phyloP scores from a whole-genome alignment of 2,329 filamentous ascomycete species.

The Xylaria sp. region DNA sequence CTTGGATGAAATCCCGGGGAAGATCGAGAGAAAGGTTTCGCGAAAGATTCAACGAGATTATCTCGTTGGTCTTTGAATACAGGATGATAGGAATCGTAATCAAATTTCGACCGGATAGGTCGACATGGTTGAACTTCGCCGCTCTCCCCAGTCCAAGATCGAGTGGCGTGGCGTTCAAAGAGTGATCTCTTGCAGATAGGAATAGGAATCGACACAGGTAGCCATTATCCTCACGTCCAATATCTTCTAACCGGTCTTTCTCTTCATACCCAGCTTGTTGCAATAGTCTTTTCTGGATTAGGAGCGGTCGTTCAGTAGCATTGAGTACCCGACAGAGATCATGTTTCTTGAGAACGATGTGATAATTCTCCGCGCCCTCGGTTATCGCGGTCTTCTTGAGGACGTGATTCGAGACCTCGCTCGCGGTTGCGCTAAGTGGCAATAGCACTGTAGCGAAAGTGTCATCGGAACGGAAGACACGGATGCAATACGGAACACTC shows the following conservation, averaged over 20 bases:
- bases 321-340: conserved; percentile 83
- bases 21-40: conserved; percentile 90
- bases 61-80: conserved; percentile 89
- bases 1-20: conserved; percentile 94
- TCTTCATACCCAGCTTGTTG: conserved; percentile 92
- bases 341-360: conserved; percentile 93
- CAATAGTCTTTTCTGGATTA: conserved; percentile 89
- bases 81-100: conserved; percentile 94
- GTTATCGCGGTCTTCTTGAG: conserved; percentile 93
- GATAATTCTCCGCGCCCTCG: conserved; percentile 90
- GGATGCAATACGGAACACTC: conserved; percentile 82
- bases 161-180: conserved; percentile 74
- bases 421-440: conserved; percentile 80
- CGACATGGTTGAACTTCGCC: conserved; percentile 92
- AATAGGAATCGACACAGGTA: conserved; percentile 97
- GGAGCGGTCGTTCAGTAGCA: conserved; percentile 78
- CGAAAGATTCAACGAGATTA: conserved; percentile 92
- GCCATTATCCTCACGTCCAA: conserved; percentile 95
- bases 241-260: conserved; percentile 85
- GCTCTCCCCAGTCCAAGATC: conserved; percentile 82
- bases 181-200: conserved; percentile 84
- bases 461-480: conserved; percentile 90
- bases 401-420: conserved; percentile 86
- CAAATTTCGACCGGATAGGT: conserved; percentile 86
- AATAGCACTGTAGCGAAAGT: conserved; percentile 94